A percentile compares a stretch with the other conserved stretches of the same genome.
phyloP scores from a whole-genome alignment of 2,329 filamentous ascomycete species.

The Elsinoe batatas region DNA sequence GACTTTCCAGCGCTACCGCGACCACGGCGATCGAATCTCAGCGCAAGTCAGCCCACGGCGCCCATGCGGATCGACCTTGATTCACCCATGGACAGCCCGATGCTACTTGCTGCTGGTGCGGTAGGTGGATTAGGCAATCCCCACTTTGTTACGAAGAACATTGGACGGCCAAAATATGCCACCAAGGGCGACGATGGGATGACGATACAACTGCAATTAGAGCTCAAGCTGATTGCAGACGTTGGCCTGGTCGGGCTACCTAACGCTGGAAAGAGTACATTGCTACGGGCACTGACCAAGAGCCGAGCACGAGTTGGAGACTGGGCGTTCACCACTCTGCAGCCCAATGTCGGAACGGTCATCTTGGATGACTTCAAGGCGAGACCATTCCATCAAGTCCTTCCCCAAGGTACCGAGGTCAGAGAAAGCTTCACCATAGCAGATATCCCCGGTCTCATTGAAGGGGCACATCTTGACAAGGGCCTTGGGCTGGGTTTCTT shows the following conservation, averaged over 20 bases:
- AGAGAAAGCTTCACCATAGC: conserved; percentile 84
- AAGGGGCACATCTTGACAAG: conserved; percentile 83
- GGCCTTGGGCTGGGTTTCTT: conserved; percentile 87
- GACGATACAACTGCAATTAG: conserved; percentile 70
- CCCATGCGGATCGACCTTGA: conserved; percentile 54
- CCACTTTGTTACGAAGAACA: conserved; percentile 73
- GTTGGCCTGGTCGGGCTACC: conserved; percentile 89
- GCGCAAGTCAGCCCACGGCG: conserved; percentile 58
- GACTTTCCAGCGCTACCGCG: conserved; percentile 49
- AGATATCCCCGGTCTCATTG: conserved; percentile 88
- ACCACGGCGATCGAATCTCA: conserved; percentile 47
- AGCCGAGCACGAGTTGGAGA: conserved; percentile 81
- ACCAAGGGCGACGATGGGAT: conserved; percentile 76
- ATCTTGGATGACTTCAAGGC: conserved; percentile 81
- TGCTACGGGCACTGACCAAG: conserved; percentile 77
- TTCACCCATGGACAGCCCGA: conserved; percentile 67
- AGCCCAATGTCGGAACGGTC: conserved; percentile 92
- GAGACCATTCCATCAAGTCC: conserved; percentile 48
- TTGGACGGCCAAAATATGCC: conserved; percentile 71
- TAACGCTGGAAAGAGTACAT: conserved; percentile 91
- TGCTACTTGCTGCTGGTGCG: conserved; percentile 78
- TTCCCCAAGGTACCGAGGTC: conserved; percentile 29
- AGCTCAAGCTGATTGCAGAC: conserved; percentile 90
- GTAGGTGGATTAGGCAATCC: conserved; percentile 88
- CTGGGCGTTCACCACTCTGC: conserved; percentile 94